These are phyloP conservation scores for Vitis hybrid DNA, from an alignment of 177 flowering plant genomes.

Conservation along the genomic window DNA sequence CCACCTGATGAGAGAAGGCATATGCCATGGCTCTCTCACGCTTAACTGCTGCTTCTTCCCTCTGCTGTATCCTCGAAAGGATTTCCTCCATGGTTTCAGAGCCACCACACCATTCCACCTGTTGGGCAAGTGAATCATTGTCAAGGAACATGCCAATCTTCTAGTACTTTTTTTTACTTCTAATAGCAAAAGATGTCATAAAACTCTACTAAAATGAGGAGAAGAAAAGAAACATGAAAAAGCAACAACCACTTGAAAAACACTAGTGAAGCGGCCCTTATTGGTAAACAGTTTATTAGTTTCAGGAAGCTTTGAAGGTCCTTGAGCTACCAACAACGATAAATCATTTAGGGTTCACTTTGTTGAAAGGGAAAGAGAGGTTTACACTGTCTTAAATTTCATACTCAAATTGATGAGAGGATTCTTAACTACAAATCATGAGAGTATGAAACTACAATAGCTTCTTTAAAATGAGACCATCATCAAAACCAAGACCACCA, in stretches of 20 bases:
- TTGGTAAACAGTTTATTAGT: background rate
- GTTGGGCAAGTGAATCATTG: background rate
- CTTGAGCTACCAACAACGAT: background rate
- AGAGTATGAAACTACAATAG: no score
- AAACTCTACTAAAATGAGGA: background rate
- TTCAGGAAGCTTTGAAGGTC: slow-evolving; percentile 3
- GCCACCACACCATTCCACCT: slow-evolving; percentile 39
- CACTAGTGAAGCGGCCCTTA: background rate
- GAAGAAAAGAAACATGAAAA: background rate
- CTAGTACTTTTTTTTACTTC: no score
- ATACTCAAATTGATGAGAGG: no score
- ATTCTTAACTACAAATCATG: no score
- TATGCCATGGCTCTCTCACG: slow-evolving; percentile 36
- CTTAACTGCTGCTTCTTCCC: slow-evolving; percentile 35
- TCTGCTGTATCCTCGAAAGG: slow-evolving; percentile 32
- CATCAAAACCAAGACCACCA: no score
- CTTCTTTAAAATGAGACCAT: no score
- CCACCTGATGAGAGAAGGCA: slow-evolving; percentile 36
- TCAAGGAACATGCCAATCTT: background rate
- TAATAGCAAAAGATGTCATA: background rate
- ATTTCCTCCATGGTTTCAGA: slow-evolving; percentile 41
- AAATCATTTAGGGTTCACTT: no score
- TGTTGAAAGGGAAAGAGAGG: no score
- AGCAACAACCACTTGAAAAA: background rate
- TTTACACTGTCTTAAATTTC: no score